A percentile compares a stretch with the other conserved stretches of the same genome.
Evolutionary conservation across 345 rosid species (phyloP).

Genomic region (Hirschfeldia incana): DNA sequence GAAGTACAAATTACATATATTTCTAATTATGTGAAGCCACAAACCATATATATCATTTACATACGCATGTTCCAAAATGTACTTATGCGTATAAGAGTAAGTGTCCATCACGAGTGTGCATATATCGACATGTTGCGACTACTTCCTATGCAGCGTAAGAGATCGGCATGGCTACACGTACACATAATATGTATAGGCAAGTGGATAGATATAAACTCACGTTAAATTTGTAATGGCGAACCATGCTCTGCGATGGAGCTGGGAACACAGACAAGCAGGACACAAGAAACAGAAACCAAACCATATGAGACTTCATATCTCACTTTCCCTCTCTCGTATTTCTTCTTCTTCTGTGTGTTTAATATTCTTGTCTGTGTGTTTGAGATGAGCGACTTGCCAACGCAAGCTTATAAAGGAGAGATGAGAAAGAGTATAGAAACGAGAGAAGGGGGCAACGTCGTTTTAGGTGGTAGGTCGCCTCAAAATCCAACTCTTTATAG

Average conservation of each 20-base stretch:
- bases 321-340: background rate
- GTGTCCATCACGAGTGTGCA: background rate
- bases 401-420: constrained; percentile 52
- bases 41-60: background rate
- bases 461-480: constrained; percentile 60
- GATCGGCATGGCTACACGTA: background rate
- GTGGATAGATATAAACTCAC: constrained; percentile 44
- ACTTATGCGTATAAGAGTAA: background rate
- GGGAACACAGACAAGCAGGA: constrained; percentile 48
- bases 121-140: background rate
- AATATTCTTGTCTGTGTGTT: constrained; percentile 16
- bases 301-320: constrained; percentile 31
- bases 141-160: background rate
- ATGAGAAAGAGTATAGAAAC: constrained; percentile 17
- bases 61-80: background rate
- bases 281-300: constrained; percentile 46
- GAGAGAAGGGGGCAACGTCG: constrained; percentile 55
- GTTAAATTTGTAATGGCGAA: constrained; percentile 74
- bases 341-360: background rate
- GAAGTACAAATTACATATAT: background rate
- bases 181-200: background rate
- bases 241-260: constrained; percentile 47
- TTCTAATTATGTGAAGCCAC: background rate
- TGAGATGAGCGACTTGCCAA: constrained; percentile 42
- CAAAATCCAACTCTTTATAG: constrained; percentile 54